These are phyloP conservation scores for Cichorium intybus DNA, from an alignment of 140 eudicot species.

Conservation along the genomic window DNA sequence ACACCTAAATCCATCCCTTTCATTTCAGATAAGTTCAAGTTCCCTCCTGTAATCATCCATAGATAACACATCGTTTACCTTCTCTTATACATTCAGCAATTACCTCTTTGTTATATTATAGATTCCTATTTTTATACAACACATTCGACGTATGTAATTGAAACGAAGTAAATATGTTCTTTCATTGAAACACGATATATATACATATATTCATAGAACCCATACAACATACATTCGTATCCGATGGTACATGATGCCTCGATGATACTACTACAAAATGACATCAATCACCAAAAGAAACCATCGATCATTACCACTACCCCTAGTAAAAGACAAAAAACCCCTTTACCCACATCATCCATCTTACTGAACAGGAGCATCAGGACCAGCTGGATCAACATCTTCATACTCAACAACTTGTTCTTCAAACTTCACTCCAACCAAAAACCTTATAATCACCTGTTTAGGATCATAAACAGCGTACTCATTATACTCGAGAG, in stretches of 20 bases:
- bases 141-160: too few relatives aligned
- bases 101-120: too few relatives aligned
- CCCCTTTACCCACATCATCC: not conserved
- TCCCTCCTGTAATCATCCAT: slow-evolving; percentile 66
- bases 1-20: slow-evolving; percentile 61
- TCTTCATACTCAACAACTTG: slow-evolving; percentile 56
- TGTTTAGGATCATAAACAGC: slow-evolving; percentile 87
- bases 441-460: slow-evolving; percentile 79
- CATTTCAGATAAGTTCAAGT: slow-evolving; percentile 64
- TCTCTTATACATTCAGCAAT: not conserved
- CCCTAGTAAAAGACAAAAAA: not conserved
- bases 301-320: not conserved
- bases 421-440: slow-evolving; percentile 74
- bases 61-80: slow-evolving; percentile 35
- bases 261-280: not conserved
- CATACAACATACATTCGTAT: slow-evolving; percentile 11
- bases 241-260: slow-evolving; percentile 7
- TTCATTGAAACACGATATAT: not conserved
- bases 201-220: slow-evolving; percentile 5
- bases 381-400: slow-evolving; percentile 27
- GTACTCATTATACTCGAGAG: slow-evolving; percentile 83
- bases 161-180: too few relatives aligned
- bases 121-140: too few relatives aligned
- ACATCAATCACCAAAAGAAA: slow-evolving; percentile 26
- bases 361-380: slow-evolving; percentile 25